Base-by-base conservation (phyloP, 2,329 filamentous ascomycete species). In the Chaetomiaceae sp. region DNA sequence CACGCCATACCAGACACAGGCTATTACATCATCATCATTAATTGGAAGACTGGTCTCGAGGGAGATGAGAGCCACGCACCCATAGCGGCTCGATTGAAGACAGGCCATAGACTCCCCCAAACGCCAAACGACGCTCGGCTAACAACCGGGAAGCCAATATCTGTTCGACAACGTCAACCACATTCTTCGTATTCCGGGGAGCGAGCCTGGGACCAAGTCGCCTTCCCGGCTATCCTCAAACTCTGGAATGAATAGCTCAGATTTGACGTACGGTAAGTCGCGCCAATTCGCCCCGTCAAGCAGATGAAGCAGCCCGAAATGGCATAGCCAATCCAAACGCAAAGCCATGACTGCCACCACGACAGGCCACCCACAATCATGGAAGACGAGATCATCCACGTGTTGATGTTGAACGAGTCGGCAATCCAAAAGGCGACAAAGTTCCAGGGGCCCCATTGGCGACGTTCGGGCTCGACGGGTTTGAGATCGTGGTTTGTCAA, bases 321-420 rank as follows among this genome's bases (percentile, higher is more conserved):
- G 34, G 82, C 76, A 66, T 96, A 95, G 50, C 91, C 90, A 25
- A 91, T 72, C 85, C 90, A 92, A 38, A 96, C 88, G 65, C 87
- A 90, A n/a, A 90, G 72, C 85, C 87, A 90, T 2, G 88, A 86
- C 71, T 95, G 89, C 90, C 90, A 95, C 90, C 90, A 95, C 7
- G 88, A 89, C 20, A 95, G 75, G 11, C 89, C 89, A 43, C 73
- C 75, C 1, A 86, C 80, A 30, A 95, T 89, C 81, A 90, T 90
- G 33, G 87, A 84, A 1, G 87, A 89, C 0, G 88, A 87, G 58
- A 95, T 94, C 89, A 95, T 95, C 90, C 89, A 95, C 1, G 89
- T 94, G 70, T 92, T 94, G 66, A 94, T 89, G 68, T 92, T 92
- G 73, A 91, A 90, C 0, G 83, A 87, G 70, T 92, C 88, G 27